A percentile compares a stretch with the other conserved stretches of the same genome.
Evolutionary conservation across 1,139 yeast species (phyloP).

Genomic region (Geotrichum bryndzae): DNA sequence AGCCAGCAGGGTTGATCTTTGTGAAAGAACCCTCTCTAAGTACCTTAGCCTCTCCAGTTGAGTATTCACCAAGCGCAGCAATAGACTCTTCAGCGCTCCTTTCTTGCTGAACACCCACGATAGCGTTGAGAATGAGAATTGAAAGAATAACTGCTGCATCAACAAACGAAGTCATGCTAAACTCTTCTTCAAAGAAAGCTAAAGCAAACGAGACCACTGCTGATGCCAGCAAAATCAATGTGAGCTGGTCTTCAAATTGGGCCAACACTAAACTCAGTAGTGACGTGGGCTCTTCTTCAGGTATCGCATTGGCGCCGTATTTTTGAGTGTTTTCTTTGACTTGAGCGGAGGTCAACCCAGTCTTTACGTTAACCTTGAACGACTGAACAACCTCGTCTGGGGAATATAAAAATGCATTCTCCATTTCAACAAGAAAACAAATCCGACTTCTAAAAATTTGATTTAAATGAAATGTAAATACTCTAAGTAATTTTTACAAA

Average conservation of each 20-base stretch:
- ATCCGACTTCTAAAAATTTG: not conserved
- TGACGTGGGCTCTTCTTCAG: slow-evolving; percentile 37
- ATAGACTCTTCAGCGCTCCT: slow-evolving; percentile 41
- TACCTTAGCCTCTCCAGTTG: slow-evolving; percentile 39
- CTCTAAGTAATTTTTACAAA: not conserved
- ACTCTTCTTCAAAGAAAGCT: slow-evolving; percentile 35
- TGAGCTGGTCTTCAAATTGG: slow-evolving; percentile 39
- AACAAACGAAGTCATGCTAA: slow-evolving; percentile 34
- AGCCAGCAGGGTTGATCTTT: slow-evolving; percentile 40
- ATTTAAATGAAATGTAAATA: not conserved
- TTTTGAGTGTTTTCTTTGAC: slow-evolving; percentile 23
- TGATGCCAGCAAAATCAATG: slow-evolving; percentile 36
- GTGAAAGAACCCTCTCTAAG: slow-evolving; percentile 38
- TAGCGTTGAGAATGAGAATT: slow-evolving; percentile 38
- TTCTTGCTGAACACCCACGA: slow-evolving; percentile 41
- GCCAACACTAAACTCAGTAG: slow-evolving; percentile 34
- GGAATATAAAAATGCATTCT: slow-evolving; percentile 24
- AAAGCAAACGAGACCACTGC: slow-evolving; percentile 38
- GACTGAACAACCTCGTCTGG: slow-evolving; percentile 24
- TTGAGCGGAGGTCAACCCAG: slow-evolving; percentile 26
- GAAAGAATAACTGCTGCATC: slow-evolving; percentile 39
- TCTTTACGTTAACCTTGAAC: slow-evolving; percentile 24
- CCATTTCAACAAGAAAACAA: slow-evolving; percentile 20
- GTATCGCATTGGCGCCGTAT: slow-evolving; percentile 29
- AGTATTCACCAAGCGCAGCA: slow-evolving; percentile 37